Conservation (phyloP, 495 filamentous ascomycete genomes). For the Lophiotrema nucula region DNA sequence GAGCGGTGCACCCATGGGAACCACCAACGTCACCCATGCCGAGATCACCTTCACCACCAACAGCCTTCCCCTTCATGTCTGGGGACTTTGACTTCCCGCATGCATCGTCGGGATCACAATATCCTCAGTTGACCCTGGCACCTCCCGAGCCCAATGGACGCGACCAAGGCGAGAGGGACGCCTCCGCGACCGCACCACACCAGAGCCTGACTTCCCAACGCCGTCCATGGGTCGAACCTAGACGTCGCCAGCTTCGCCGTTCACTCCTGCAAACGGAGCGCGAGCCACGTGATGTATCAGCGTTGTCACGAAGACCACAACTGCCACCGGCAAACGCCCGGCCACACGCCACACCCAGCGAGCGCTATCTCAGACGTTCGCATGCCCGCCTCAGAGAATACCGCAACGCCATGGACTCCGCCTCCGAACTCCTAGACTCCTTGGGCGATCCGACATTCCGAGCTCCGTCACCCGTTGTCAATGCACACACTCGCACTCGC, state of each 20-base stretch:
- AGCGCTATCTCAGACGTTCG: slow-evolving; percentile 26
- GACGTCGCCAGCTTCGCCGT: slow-evolving; percentile 9
- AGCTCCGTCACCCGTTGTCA: background rate
- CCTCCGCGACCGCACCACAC: slow-evolving; percentile 3
- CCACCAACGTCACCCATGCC: slow-evolving; percentile 13
- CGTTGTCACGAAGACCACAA: background rate
- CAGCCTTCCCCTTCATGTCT: slow-evolving; percentile 22
- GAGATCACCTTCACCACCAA: slow-evolving; percentile 12
- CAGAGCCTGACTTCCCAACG: too few species aligned
- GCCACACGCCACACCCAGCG: slow-evolving; percentile 24
- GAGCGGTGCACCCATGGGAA: background rate
- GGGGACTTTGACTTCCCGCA: slow-evolving; percentile 36
- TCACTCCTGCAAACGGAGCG: slow-evolving; percentile 1
- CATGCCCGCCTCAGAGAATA: slow-evolving; percentile 11
- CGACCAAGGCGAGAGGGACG: too few species aligned
- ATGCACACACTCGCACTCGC: slow-evolving; percentile 7
- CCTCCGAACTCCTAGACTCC: slow-evolving; percentile 4
- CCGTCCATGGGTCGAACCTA: background rate
- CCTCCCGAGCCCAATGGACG: background rate
- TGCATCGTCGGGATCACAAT: slow-evolving; percentile 19
- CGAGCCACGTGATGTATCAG: background rate
- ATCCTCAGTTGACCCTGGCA: background rate
- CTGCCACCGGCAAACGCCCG: slow-evolving; percentile 4
- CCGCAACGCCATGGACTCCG: background rate
- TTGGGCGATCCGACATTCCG: background rate